These are phyloP conservation scores for Nicotiana otophora DNA, from an alignment of 257 asterid species.

Conservation along the genomic window DNA sequence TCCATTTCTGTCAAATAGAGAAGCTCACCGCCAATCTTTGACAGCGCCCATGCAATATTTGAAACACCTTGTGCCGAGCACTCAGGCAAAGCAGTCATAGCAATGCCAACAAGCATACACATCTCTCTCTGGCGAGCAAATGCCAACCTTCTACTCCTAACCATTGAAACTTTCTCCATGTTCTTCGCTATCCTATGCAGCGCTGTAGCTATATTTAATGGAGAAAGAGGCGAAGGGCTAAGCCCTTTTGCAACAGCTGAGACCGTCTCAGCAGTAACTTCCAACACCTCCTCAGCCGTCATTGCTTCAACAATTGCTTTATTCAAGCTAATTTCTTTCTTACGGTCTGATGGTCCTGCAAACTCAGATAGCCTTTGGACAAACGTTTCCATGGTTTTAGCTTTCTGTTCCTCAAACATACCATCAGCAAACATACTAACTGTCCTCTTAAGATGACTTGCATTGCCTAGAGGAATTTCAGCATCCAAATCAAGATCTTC, in stretches of 20 bases:
- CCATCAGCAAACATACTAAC: constrained; percentile 67
- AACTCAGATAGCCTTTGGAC: constrained; percentile 82
- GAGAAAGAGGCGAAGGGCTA: constrained; percentile 90
- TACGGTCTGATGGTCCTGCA: constrained; percentile 80
- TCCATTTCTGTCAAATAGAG: constrained; percentile 95
- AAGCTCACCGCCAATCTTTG: constrained; percentile 93
- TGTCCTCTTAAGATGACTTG: constrained; percentile 34
- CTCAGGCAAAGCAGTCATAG: constrained; percentile 84
- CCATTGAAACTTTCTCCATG: constrained; percentile 88
- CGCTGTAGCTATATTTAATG: constrained; percentile 83
- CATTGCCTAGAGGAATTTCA: constrained; percentile 17
- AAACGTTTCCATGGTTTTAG: constrained; percentile 61
- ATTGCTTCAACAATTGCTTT: constrained; percentile 71
- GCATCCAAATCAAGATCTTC: constrained; percentile 27
- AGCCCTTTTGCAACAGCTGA: constrained; percentile 86
- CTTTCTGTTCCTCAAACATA: constrained; percentile 63
- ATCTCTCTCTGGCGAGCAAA: constrained; percentile 84
- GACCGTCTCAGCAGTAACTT: constrained; percentile 63
- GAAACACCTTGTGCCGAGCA: constrained; percentile 92
- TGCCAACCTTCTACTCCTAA: constrained; percentile 53
- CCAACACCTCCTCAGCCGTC: constrained; percentile 83
- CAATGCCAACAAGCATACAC: constrained; percentile 94
- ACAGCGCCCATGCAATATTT: constrained; percentile 86
- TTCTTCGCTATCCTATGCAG: constrained; percentile 92
- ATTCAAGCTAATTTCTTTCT: constrained; percentile 74